These are phyloP conservation scores for Leptographium radiaticola DNA, from an alignment of 2,329 filamentous ascomycete genomes.

Conservation along the genomic window DNA sequence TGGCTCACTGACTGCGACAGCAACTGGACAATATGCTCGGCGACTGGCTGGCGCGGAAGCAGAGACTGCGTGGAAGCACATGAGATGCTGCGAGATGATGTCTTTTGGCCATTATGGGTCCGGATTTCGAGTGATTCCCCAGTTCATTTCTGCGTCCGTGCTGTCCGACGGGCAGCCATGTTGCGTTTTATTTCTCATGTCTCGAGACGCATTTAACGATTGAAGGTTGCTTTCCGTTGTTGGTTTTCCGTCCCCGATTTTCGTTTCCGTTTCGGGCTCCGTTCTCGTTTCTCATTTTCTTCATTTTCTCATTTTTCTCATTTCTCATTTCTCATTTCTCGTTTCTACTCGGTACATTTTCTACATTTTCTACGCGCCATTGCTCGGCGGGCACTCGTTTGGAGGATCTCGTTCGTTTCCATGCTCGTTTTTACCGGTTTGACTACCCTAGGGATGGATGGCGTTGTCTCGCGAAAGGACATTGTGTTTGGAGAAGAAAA, in stretches of 20 bases:
- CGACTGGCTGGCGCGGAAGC: conserved; percentile 64
- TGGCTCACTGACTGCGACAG: conserved; percentile 19
- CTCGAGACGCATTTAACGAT: background rate
- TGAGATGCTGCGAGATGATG: conserved; percentile 13
- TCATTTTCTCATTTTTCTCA: too few species aligned
- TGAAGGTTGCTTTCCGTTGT: background rate
- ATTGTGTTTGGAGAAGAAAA: background rate
- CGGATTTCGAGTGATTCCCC: background rate
- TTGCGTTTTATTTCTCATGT: background rate
- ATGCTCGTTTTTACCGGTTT: background rate
- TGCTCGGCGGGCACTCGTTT: too few species aligned
- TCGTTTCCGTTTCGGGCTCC: background rate
- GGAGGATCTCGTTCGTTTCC: background rate
- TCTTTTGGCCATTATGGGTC: background rate
- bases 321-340: too few species aligned
- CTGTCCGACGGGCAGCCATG: background rate
- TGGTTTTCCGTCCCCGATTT: background rate
- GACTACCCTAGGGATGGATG: background rate
- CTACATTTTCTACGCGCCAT: too few species aligned
- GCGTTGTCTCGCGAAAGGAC: background rate
- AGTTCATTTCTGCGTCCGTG: background rate
- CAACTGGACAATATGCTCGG: conserved; percentile 81
- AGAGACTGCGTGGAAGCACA: conserved; percentile 42
- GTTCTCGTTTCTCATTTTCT: background rate
- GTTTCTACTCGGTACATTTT: too few species aligned